Percentiles rank a stretch among this genome's conserved stretches.
Conservation (phyloP, 2,329 filamentous ascomycete species). For the Ceratocystis colombiana region DNA sequence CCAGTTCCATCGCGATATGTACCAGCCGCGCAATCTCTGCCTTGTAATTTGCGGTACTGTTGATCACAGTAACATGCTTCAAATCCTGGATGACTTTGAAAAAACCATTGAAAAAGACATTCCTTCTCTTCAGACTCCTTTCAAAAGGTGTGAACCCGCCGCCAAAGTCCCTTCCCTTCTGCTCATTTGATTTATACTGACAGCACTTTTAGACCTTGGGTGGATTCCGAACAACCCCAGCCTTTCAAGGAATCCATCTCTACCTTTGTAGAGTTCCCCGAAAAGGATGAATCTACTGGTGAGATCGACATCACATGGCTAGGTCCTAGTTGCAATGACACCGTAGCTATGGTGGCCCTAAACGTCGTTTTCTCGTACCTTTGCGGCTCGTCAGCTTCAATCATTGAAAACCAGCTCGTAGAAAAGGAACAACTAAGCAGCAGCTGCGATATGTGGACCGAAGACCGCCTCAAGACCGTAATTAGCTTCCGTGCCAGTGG, state of each 20-base stretch:
- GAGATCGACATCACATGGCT: constrained; percentile 81
- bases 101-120: constrained; percentile 74
- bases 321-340: constrained; percentile 69
- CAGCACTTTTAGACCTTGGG: constrained; percentile 56
- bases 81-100: constrained; percentile 80
- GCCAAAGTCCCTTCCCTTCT: too few relatives aligned
- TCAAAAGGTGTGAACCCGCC: constrained; percentile 46
- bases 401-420: constrained; percentile 84
- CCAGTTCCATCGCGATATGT: constrained; percentile 94
- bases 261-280: constrained; percentile 79
- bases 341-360: constrained; percentile 58
- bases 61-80: constrained; percentile 67
- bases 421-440: constrained; percentile 89
- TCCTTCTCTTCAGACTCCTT: constrained; percentile 61
- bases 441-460: constrained; percentile 68
- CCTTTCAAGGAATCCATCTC: constrained; percentile 60
- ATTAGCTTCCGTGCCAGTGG: constrained; percentile 80
- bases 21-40: constrained; percentile 91
- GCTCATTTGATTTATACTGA: constrained; percentile 5
- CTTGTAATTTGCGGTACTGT: constrained; percentile 87
- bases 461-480: constrained; percentile 68
- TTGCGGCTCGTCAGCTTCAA: constrained; percentile 81
- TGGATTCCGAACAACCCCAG: constrained; percentile 72
- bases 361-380: constrained; percentile 77
- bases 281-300: constrained; percentile 89